These are phyloP conservation scores for Stenocarpella maydis DNA, from an alignment of 2,329 filamentous ascomycete genomes.

Conservation along the genomic window DNA sequence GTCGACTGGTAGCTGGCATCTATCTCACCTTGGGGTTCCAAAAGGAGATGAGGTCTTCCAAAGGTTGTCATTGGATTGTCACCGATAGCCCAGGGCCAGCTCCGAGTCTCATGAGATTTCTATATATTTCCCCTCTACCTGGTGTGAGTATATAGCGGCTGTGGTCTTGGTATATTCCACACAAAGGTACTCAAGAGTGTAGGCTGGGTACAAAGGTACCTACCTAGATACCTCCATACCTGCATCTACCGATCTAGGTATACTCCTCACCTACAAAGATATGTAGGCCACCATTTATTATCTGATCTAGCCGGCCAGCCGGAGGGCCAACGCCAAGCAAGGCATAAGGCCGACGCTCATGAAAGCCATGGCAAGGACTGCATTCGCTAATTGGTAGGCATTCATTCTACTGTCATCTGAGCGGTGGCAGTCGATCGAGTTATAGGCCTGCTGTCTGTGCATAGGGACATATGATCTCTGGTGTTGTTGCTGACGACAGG, in stretches of 20 bases:
- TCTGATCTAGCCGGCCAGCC: not conserved
- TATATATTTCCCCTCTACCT: no score
- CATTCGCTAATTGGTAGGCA: not conserved
- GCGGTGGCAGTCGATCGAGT: not conserved
- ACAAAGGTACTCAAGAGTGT: no score
- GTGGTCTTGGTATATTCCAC: no score
- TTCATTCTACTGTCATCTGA: not conserved
- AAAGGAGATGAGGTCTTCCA: slow-evolving; percentile 13
- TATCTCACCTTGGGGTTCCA: not conserved
- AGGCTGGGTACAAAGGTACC: not conserved
- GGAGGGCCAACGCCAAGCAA: not conserved
- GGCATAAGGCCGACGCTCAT: slow-evolving; percentile 2
- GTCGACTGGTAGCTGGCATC: slow-evolving; percentile 16
- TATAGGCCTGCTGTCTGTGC: not conserved
- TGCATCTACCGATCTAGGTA: no score
- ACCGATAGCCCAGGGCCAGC: not conserved
- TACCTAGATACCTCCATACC: no score
- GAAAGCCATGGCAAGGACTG: slow-evolving; percentile 2
- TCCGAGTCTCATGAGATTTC: not conserved
- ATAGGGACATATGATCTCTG: not conserved
- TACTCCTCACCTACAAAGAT: no score
- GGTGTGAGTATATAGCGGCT: no score
- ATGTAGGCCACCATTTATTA: no score
- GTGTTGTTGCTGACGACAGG: no score
- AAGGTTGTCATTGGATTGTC: slow-evolving; percentile 6